Evolutionary conservation across 139 green algal genomes (phyloP).

Genomic region (Haematococcus lacustris): DNA sequence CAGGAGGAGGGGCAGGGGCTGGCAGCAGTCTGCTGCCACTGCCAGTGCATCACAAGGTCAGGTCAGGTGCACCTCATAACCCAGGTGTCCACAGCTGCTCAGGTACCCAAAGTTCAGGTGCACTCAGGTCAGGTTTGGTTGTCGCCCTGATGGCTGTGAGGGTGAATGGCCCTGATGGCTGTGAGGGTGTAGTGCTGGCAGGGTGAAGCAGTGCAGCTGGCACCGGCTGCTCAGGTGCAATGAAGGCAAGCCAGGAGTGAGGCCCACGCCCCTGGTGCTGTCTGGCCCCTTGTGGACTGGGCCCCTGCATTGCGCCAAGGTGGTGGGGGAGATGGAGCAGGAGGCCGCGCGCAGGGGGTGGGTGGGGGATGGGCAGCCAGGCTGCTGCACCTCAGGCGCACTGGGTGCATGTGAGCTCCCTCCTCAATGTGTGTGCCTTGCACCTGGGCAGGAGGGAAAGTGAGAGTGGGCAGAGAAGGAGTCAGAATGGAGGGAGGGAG

Average conservation of each 20-base stretch:
- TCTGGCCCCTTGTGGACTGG: conserved; percentile 47
- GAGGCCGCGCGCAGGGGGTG: background rate
- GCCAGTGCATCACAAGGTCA: background rate
- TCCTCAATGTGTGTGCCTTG: too few species aligned
- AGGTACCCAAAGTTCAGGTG: background rate
- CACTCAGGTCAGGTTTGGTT: too few species aligned
- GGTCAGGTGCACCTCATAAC: background rate
- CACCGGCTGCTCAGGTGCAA: background rate
- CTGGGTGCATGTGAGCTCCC: too few species aligned
- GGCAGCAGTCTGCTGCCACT: background rate
- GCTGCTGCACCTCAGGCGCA: too few species aligned
- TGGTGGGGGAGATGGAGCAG: conserved; percentile 26
- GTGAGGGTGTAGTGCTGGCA: too few species aligned
- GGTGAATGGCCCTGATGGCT: too few species aligned
- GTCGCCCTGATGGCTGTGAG: too few species aligned
- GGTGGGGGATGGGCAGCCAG: too few species aligned
- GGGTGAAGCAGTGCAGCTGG: background rate
- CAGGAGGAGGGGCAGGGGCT: background rate
- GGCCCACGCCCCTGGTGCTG: conserved; percentile 21
- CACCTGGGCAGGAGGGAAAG: too few species aligned
- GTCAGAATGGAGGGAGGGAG: too few species aligned
- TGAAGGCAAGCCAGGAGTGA: too few species aligned
- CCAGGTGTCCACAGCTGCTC: background rate
- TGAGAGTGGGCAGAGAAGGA: too few species aligned
- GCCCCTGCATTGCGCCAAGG: conserved; percentile 38